These are phyloP conservation scores for Stagonosporopsis chrysanthemi DNA, from an alignment of 2,329 filamentous ascomycete genomes.

Conservation along the genomic window DNA sequence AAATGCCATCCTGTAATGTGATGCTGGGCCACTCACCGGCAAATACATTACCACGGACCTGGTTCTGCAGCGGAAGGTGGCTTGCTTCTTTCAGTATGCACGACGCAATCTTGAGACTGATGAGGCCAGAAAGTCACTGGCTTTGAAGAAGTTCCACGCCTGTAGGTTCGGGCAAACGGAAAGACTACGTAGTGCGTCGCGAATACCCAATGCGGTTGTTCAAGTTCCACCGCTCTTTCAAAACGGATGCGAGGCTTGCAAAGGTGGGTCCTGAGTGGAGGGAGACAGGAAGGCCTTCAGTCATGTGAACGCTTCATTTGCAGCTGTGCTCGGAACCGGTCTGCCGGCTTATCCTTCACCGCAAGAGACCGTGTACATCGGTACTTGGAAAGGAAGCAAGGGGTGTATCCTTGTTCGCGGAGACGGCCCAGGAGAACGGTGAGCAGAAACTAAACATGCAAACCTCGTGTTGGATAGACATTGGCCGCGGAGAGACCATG, in stretches of 20 bases:
- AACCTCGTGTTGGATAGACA: constrained; percentile 26
- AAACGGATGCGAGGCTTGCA: constrained; percentile 5
- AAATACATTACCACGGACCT: not conserved
- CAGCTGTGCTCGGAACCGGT: constrained; percentile 13
- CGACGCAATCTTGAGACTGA: not conserved
- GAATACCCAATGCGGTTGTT: not conserved
- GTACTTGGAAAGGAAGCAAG: constrained; percentile 15
- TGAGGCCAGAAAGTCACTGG: not conserved
- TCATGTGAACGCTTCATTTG: constrained; percentile 36
- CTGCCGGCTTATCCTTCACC: constrained; percentile 29
- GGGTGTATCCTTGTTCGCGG: constrained; percentile 21
- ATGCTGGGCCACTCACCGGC: not conserved
- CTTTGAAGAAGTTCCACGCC: constrained; percentile 9
- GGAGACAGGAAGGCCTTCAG: constrained; percentile 13
- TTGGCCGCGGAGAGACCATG: constrained; percentile 24
- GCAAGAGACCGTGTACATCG: constrained; percentile 26
- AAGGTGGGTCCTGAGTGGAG: constrained; percentile 15
- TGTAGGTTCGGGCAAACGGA: constrained; percentile 9
- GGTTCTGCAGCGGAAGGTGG: constrained; percentile 1
- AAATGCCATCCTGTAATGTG: not conserved
- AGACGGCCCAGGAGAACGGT: constrained; percentile 28
- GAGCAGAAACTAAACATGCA: constrained; percentile 25
- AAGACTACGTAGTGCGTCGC: not conserved
- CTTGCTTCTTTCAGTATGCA: constrained; percentile 4
- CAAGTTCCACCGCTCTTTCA: constrained; percentile 35